phyloP scores from a whole-genome alignment of 2,329 filamentous ascomycete genomes.

The Fusarium sp. region DNA sequence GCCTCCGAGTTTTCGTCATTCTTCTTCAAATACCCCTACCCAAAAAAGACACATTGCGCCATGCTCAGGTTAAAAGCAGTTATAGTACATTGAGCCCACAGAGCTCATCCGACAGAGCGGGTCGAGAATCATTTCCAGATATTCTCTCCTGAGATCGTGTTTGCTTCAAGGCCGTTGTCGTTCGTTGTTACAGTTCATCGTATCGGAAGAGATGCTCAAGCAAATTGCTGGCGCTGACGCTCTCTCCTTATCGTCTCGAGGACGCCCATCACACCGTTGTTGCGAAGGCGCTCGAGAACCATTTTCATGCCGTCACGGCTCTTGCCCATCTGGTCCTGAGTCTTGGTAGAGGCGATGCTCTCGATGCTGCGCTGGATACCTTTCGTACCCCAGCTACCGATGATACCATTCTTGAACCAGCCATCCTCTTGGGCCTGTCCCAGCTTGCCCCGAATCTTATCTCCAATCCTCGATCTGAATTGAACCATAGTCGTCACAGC shows the following conservation, averaged over 20 bases:
- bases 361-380: slow-evolving; percentile 85
- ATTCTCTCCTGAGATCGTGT: slow-evolving; percentile 25
- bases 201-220: slow-evolving; percentile 32
- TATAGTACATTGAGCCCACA: slow-evolving; percentile 51
- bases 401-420: slow-evolving; percentile 63
- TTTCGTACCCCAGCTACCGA: slow-evolving; percentile 72
- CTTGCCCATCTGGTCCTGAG: slow-evolving; percentile 81
- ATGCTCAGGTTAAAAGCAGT: slow-evolving; percentile 50
- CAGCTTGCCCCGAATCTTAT: slow-evolving; percentile 70
- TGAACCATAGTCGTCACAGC: slow-evolving; percentile 80
- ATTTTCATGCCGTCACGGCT: slow-evolving; percentile 86
- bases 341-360: slow-evolving; percentile 80
- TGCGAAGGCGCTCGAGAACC: slow-evolving; percentile 76
- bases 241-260: slow-evolving; percentile 66
- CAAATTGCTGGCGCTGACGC: slow-evolving; percentile 52
- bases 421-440: slow-evolving; percentile 60
- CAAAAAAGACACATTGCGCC: slow-evolving; percentile 52
- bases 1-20: slow-evolving; percentile 21
- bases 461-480: slow-evolving; percentile 78
- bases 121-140: slow-evolving; percentile 18
- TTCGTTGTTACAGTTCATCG: slow-evolving; percentile 45
- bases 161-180: slow-evolving; percentile 36
- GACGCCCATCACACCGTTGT: slow-evolving; percentile 68
- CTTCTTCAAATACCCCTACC: slow-evolving; percentile 27
- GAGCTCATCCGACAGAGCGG: slow-evolving; percentile 19